Conservation (phyloP, 345 rosid species). For the Pistacia atlantica region DNA sequence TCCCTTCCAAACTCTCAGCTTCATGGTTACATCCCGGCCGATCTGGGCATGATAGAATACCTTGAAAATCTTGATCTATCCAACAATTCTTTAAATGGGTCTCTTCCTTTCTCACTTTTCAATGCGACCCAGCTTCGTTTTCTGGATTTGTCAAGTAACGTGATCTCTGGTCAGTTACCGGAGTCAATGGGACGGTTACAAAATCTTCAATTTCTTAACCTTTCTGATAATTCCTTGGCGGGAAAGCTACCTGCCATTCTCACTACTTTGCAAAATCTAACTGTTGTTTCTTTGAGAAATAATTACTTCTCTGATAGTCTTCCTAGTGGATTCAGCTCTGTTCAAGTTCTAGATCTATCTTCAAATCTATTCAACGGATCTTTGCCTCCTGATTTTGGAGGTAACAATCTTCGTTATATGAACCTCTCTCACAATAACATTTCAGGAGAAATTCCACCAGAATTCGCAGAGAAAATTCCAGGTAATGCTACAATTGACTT, state of each 20-base stretch:
- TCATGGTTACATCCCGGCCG: constrained; percentile 70
- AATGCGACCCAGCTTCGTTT: constrained; percentile 54
- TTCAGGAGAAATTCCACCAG: constrained; percentile 62
- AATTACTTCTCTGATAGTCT: constrained; percentile 64
- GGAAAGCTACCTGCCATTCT: constrained; percentile 60
- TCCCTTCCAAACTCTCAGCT: constrained; percentile 70
- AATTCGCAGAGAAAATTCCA: constrained; percentile 58
- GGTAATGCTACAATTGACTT: constrained; percentile 70
- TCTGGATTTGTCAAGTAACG: constrained; percentile 77
- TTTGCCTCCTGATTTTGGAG: constrained; percentile 71
- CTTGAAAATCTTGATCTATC: constrained; percentile 75
- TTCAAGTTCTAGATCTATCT: constrained; percentile 71
- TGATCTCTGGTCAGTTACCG: constrained; percentile 63
- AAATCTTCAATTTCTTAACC: constrained; percentile 57
- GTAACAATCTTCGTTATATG: constrained; percentile 51
- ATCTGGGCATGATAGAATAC: constrained; percentile 53
- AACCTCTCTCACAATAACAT: constrained; percentile 72
- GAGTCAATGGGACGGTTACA: constrained; percentile 42
- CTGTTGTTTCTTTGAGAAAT: constrained; percentile 53
- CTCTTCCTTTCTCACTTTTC: constrained; percentile 65
- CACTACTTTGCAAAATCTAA: constrained; percentile 41
- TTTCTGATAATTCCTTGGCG: constrained; percentile 72
- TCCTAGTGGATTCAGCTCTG: constrained; percentile 52
- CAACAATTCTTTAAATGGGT: constrained; percentile 78
- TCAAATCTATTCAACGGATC: constrained; percentile 76